phyloP scores from a whole-genome alignment of 176 grass and related monocot species.

The Cenchrus americanus region DNA sequence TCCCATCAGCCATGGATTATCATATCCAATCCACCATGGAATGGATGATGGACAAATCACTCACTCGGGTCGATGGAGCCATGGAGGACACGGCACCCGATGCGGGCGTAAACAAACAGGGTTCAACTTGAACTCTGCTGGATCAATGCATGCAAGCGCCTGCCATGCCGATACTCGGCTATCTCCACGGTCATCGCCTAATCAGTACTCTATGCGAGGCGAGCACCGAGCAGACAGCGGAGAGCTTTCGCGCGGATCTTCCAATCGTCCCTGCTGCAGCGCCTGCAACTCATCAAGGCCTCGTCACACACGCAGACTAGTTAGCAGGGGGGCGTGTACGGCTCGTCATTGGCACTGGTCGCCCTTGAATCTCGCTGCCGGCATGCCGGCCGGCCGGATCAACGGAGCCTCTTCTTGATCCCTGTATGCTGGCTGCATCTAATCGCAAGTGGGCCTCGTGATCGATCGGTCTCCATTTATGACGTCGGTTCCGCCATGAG shows the following conservation, averaged over 20 bases:
- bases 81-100: conserved; percentile 18
- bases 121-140: conserved; percentile 52
- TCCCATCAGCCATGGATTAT: neutral
- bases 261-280: neutral
- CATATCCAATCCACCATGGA: too few relatives aligned
- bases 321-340: neutral
- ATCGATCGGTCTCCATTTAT: conserved; percentile 10
- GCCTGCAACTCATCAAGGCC: too few relatives aligned
- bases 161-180: neutral
- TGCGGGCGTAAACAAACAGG: conserved; percentile 51
- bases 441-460: neutral
- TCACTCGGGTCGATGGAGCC: too few relatives aligned
- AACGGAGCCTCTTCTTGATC: neutral
- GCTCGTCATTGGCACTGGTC: neutral
- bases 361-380: neutral
- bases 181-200: neutral
- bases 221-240: neutral
- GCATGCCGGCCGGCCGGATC: neutral
- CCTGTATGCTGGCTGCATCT: neutral
- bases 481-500: conserved; percentile 8
- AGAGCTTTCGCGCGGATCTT: neutral
- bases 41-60: too few relatives aligned
- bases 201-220: neutral
- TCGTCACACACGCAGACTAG: neutral
- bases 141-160: conserved; percentile 6